These are phyloP conservation scores for Fraxinus paxiana DNA, from an alignment of 305 asterid genomes.

Conservation along the genomic window DNA sequence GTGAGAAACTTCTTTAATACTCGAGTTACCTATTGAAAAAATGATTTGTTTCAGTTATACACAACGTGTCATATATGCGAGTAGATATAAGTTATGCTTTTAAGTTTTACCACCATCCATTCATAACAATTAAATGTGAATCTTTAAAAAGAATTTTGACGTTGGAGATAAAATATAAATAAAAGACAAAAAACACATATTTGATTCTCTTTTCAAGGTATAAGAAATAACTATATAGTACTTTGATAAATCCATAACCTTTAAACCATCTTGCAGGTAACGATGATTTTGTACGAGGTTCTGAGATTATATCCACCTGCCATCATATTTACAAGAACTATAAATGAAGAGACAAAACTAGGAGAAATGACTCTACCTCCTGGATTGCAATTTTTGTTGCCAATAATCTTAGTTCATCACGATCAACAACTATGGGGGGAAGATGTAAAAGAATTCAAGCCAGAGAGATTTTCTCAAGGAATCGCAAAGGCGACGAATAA, in stretches of 20 bases:
- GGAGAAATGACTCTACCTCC: slow-evolving; percentile 41
- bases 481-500: slow-evolving; percentile 40
- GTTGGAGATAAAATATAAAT: background rate
- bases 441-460: slow-evolving; percentile 47
- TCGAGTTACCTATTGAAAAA: too few relatives aligned
- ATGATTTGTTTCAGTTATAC: too few relatives aligned
- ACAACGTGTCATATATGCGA: too few relatives aligned
- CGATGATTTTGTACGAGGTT: slow-evolving; percentile 46
- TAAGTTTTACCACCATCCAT: too few relatives aligned
- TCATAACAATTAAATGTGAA: too few relatives aligned
- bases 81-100: too few relatives aligned
- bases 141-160: background rate
- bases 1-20: too few relatives aligned
- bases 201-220: background rate
- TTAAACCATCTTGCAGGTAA: slow-evolving; percentile 27
- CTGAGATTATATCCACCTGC: slow-evolving; percentile 50
- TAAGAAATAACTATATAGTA: background rate
- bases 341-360: slow-evolving; percentile 33
- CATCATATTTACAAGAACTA: slow-evolving; percentile 24
- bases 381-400: slow-evolving; percentile 35
- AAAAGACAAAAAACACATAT: background rate
- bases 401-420: slow-evolving; percentile 37
- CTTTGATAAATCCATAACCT: background rate
- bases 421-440: slow-evolving; percentile 41
- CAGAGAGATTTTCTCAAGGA: slow-evolving; percentile 44